Conservation (phyloP, 106 monocot genomes). For the Allium cepa region DNA sequence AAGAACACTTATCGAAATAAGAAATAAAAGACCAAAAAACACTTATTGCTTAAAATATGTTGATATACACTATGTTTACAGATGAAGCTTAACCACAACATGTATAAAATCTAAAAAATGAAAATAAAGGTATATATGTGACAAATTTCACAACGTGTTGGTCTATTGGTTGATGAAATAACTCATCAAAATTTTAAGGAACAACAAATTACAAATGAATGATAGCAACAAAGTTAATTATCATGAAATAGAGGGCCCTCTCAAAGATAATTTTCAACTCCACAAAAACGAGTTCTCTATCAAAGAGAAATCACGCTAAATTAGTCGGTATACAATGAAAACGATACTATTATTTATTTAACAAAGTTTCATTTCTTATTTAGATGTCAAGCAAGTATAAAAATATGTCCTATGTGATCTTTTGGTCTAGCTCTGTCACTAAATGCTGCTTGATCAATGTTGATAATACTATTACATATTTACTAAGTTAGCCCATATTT, state of each 20-base stretch:
- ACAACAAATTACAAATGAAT: conserved; percentile 8
- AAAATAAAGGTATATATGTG: neutral
- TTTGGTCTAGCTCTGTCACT: too few species aligned
- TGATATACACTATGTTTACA: conserved; percentile 7
- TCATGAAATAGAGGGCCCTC: neutral
- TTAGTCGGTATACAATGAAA: too few species aligned
- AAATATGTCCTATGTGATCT: too few species aligned
- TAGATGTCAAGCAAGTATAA: too few species aligned
- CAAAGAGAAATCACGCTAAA: too few species aligned
- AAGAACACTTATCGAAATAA: too few species aligned
- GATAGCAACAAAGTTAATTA: conserved; percentile 11
- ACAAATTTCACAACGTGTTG: conserved; percentile 1
- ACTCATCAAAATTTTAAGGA: conserved; percentile 3
- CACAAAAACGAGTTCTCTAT: neutral
- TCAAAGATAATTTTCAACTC: neutral
- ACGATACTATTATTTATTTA: too few species aligned
- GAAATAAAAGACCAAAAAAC: too few species aligned
- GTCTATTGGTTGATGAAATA: neutral
- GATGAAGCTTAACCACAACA: conserved; percentile 4
- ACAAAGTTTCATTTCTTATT: too few species aligned
- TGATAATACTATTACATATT: too few species aligned
- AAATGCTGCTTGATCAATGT: too few species aligned
- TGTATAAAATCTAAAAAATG: conserved; percentile 1
- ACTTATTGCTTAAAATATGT: neutral
- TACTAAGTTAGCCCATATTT: too few species aligned